Conservation (phyloP, 257 asterid species). For the Solanum etuberosum region DNA sequence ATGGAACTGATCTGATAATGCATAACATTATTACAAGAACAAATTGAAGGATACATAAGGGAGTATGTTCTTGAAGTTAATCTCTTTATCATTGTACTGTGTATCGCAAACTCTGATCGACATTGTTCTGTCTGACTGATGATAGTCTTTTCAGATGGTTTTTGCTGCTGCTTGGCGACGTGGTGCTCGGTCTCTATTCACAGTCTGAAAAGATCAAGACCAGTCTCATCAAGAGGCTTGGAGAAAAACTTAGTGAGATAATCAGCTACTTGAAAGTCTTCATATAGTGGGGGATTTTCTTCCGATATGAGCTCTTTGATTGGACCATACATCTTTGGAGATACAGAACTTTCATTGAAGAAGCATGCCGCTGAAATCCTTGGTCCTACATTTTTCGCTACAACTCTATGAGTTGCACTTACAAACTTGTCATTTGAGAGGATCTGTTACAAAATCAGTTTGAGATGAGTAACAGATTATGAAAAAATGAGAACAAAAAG, state of each 20-base stretch:
- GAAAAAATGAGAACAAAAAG: background rate
- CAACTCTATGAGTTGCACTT: constrained; percentile 54
- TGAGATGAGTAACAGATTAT: background rate
- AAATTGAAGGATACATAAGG: too few relatives aligned
- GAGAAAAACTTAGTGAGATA: constrained; percentile 23
- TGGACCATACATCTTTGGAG: constrained; percentile 33
- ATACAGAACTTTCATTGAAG: constrained; percentile 20
- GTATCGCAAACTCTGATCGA: too few relatives aligned
- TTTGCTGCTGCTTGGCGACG: too few relatives aligned
- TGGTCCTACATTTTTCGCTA: constrained; percentile 50
- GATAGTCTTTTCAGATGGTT: too few relatives aligned
- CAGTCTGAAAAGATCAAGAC: constrained; percentile 38
- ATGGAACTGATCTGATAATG: too few relatives aligned
- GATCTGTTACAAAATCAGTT: constrained; percentile 15
- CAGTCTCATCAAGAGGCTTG: constrained; percentile 31
- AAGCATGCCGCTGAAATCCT: constrained; percentile 64
- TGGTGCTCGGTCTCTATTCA: background rate
- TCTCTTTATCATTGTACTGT: background rate
- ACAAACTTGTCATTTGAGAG: constrained; percentile 49
- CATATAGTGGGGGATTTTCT: constrained; percentile 20
- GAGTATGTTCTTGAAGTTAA: too few relatives aligned
- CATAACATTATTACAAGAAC: too few relatives aligned
- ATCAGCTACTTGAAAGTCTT: constrained; percentile 33
- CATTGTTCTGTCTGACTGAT: too few relatives aligned
- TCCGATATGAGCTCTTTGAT: constrained; percentile 41